Percentiles rank a stretch among this genome's conserved stretches.
phyloP scores from a whole-genome alignment of 306 rosid genomes.

The Rosa lucieae region DNA sequence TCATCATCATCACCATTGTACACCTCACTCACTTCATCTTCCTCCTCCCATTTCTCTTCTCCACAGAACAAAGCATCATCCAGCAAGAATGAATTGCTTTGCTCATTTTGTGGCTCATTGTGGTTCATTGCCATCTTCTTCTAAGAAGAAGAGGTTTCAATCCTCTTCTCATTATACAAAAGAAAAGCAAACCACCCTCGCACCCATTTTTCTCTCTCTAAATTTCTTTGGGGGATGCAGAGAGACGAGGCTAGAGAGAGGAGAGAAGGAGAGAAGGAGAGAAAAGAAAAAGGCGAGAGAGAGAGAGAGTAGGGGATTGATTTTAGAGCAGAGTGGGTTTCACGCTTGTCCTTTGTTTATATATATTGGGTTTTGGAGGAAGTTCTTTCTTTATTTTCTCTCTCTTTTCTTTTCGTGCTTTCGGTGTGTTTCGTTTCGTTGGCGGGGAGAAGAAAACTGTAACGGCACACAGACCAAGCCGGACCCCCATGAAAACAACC shows the following conservation, averaged over 20 bases:
- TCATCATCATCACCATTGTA: neutral
- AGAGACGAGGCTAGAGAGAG: constrained; percentile 8
- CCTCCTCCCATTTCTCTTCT: constrained; percentile 70
- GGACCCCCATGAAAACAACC: constrained; percentile 66
- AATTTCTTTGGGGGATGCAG: constrained; percentile 19
- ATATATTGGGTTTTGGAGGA: constrained; percentile 9
- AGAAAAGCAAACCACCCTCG: constrained; percentile 30
- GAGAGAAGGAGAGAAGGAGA: constrained; percentile 8
- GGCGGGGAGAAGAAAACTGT: constrained; percentile 62
- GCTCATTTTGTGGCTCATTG: constrained; percentile 32
- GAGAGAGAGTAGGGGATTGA: constrained; percentile 28
- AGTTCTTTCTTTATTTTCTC: neutral
- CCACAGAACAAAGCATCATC: constrained; percentile 77
- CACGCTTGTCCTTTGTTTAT: constrained; percentile 70
- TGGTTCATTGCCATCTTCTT: constrained; percentile 67
- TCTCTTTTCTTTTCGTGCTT: constrained; percentile 38
- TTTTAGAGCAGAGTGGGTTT: constrained; percentile 54
- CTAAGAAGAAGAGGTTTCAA: constrained; percentile 52
- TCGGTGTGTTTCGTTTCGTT: constrained; percentile 74
- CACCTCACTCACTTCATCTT: constrained; percentile 42
- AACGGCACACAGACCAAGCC: constrained; percentile 72
- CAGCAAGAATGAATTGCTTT: constrained; percentile 37
- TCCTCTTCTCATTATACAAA: constrained; percentile 51
- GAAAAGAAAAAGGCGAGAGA: neutral
- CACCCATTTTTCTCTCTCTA: constrained; percentile 36